A percentile compares a stretch with the other conserved stretches of the same genome.
phyloP scores from a whole-genome alignment of 2,329 filamentous ascomycete genomes.

The Chaetothyriales sp. region DNA sequence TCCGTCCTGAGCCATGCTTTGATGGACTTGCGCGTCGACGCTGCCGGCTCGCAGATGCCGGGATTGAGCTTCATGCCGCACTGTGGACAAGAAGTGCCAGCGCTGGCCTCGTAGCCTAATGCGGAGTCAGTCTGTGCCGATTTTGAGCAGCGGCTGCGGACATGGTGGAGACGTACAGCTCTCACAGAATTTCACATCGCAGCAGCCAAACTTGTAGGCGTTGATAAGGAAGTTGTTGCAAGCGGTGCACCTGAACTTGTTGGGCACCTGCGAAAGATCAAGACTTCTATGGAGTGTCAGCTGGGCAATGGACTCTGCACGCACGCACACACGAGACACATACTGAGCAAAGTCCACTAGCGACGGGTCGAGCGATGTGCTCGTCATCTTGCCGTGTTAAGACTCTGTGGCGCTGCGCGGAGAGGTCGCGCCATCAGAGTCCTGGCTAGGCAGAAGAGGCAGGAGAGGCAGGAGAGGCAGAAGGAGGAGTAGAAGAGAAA shows the following conservation, averaged over 20 bases:
- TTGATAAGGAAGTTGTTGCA: slow-evolving; percentile 86
- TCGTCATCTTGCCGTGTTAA: slow-evolving; percentile 8
- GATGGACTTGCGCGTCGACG: slow-evolving; percentile 73
- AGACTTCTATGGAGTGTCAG: slow-evolving; percentile 46
- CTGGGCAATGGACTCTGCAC: background rate
- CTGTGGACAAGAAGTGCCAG: slow-evolving; percentile 72
- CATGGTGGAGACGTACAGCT: slow-evolving; percentile 48
- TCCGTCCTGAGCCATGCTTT: slow-evolving; percentile 82
- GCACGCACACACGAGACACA: background rate
- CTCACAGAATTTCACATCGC: slow-evolving; percentile 88
- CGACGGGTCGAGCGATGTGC: slow-evolving; percentile 7
- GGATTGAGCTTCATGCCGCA: slow-evolving; percentile 85
- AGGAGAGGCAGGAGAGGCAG: background rate
- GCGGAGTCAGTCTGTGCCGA: background rate
- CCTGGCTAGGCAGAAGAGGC: background rate
- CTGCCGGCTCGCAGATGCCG: slow-evolving; percentile 81
- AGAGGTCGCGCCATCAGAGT: background rate
- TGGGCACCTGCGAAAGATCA: slow-evolving; percentile 73
- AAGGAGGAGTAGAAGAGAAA: background rate
- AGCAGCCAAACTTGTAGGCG: slow-evolving; percentile 83
- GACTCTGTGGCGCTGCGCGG: background rate
- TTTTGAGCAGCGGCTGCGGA: background rate
- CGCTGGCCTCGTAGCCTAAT: slow-evolving; percentile 28
- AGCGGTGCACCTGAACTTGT: slow-evolving; percentile 85
- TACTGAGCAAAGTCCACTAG: slow-evolving; percentile 19